These are phyloP conservation scores for Nannochloris sp. DNA, from an alignment of 139 green algal species.

Conservation along the genomic window DNA sequence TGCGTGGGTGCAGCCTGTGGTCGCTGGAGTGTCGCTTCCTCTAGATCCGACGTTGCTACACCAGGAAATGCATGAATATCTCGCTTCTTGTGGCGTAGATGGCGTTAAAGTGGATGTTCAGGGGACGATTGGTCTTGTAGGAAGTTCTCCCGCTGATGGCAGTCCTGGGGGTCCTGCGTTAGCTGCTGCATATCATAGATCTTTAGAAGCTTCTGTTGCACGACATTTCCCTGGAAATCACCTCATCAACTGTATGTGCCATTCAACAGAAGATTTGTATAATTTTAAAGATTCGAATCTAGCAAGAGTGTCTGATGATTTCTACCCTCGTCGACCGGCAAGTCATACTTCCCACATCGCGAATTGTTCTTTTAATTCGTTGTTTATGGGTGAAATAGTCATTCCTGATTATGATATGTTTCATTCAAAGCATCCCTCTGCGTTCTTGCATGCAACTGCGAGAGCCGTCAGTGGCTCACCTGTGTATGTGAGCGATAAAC, in stretches of 20 bases:
- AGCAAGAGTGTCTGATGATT: slow-evolving; percentile 81
- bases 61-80: slow-evolving; percentile 46
- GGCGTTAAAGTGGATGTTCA: slow-evolving; percentile 62
- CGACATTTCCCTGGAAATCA: slow-evolving; percentile 83
- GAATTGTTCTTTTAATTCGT: slow-evolving; percentile 73
- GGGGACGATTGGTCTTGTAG: slow-evolving; percentile 41
- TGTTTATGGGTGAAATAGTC: slow-evolving; percentile 54
- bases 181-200: slow-evolving; percentile 42
- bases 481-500: slow-evolving; percentile 67
- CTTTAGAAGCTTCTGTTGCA: slow-evolving; percentile 65
- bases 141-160: slow-evolving; percentile 9
- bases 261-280: slow-evolving; percentile 87
- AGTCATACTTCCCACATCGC: slow-evolving; percentile 78
- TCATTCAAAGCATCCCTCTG: slow-evolving; percentile 28
- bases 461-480: slow-evolving; percentile 47
- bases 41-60: slow-evolving; percentile 34
- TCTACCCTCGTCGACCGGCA: slow-evolving; percentile 41
- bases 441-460: slow-evolving; percentile 50
- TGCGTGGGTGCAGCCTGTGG: slow-evolving; percentile 16
- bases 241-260: slow-evolving; percentile 98
- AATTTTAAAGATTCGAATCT: slow-evolving; percentile 74
- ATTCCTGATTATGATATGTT: slow-evolving; percentile 57
- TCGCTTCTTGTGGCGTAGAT: slow-evolving; percentile 40
- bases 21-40: slow-evolving; percentile 42
- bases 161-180: slow-evolving; percentile 57